Base-by-base conservation (phyloP, 2,329 filamentous ascomycete genomes). In the Elsinoe ampelina region DNA sequence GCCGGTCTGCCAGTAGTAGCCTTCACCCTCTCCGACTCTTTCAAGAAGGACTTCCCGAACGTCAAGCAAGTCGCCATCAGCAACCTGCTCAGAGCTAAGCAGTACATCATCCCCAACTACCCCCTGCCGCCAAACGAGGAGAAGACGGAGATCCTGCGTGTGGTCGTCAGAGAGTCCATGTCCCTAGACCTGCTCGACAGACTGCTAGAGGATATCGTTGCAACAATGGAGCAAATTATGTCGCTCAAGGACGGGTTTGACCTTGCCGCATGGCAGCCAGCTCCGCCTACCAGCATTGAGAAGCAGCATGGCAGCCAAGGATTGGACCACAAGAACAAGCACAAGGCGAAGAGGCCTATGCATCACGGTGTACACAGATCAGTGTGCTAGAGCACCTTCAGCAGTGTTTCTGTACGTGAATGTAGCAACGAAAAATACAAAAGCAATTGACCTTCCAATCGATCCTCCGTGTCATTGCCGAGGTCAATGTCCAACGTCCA, bases 41-140 rank as follows among this genome's bases (percentile, higher is more conserved):
- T 85, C 70, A 78, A 78, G 65, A 73, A 76, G 58, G 70, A 81
- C 42, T 85, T 76, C 66, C 79, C 81, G 0, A 79, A 84, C 61
- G 73, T 86, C 59, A 81, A 83, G 69, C 84, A 87, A 68, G 82
- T 80, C 57, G 77, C 76, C 5, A 74, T 87, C 12, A 82, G 79
- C 55, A 80, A 83, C 15, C 69, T 87, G 39, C 69, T 86, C 57
- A 76, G 84, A 12, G 80, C 80, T 3, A 83, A 83, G 65, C 82
- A 86, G 68, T 87, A 85, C 72, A 86, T 87, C 59, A 82, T 87
- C 58, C 84, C 83, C 19, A 86, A 86, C 71, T 87, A 87, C 66
- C 78, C 81, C 1, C 73, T 87, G 4, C 84, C 84, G 7, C 83
- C 83, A 0, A 74, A 72, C 42, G 80, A 82, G 65, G 77, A 83